Percentiles rank a stretch among this genome's conserved stretches.
Conservation (phyloP, 108 stramenopile genomes). For the Hondaea fermentalgiana region DNA sequence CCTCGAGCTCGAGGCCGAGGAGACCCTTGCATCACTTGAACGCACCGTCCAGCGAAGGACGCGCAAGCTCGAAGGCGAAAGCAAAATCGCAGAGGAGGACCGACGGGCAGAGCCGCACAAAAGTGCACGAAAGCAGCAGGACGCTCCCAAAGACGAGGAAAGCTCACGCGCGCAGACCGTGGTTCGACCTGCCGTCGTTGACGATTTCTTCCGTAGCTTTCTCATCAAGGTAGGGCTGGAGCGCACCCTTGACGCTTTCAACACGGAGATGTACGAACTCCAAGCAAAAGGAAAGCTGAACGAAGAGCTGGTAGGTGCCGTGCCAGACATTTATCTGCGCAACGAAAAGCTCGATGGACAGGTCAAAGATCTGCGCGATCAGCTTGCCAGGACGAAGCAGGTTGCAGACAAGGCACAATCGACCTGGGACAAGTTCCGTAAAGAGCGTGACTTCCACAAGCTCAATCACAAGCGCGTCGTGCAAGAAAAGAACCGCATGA, state of each 20-base stretch:
- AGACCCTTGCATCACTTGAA: slow-evolving; percentile 3
- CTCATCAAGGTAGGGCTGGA: slow-evolving; percentile 54
- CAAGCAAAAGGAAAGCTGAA: slow-evolving; percentile 46
- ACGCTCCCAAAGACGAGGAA: not conserved
- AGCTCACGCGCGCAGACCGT: not conserved
- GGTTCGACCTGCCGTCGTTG: slow-evolving; percentile 48
- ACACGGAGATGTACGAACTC: slow-evolving; percentile 62
- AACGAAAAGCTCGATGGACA: slow-evolving; percentile 57
- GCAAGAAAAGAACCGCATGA: slow-evolving; percentile 47
- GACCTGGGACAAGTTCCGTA: slow-evolving; percentile 64
- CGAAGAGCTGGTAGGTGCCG: slow-evolving; percentile 39
- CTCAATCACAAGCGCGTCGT: slow-evolving; percentile 62
- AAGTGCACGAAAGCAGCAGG: not conserved
- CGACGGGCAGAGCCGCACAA: not conserved
- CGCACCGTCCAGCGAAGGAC: not conserved
- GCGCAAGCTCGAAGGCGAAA: not conserved
- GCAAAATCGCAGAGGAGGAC: not conserved
- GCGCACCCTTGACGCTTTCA: slow-evolving; percentile 56
- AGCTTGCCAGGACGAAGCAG: slow-evolving; percentile 40
- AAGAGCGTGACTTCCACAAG: slow-evolving; percentile 62
- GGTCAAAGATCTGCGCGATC: slow-evolving; percentile 35
- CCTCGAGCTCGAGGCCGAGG: not conserved
- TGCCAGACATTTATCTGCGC: slow-evolving; percentile 56
- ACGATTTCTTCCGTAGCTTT: slow-evolving; percentile 59
- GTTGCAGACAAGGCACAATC: slow-evolving; percentile 47